Conservation (phyloP, 176 grass and related monocot genomes). For the Miscanthus lutarioriparius region DNA sequence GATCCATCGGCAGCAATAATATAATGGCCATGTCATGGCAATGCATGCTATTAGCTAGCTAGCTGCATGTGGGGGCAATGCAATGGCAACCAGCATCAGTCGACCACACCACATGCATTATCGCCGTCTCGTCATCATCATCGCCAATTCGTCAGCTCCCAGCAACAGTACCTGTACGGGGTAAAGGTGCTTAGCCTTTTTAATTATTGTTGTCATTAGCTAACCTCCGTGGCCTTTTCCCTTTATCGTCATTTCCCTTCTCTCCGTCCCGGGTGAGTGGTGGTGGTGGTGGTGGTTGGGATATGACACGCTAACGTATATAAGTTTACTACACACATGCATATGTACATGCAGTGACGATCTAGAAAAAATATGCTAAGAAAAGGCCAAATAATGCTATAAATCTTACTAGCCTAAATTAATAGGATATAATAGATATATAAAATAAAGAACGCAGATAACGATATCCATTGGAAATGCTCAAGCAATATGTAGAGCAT, state of each 20-base stretch:
- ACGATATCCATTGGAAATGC: no score
- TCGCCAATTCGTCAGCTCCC: constrained; percentile 2
- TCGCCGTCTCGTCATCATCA: background rate
- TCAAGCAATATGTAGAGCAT: no score
- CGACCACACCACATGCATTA: constrained; percentile 32
- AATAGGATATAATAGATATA: no score
- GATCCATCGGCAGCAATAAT: background rate
- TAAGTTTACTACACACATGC: background rate
- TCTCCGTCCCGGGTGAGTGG: background rate
- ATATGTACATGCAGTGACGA: no score
- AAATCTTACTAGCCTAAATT: no score
- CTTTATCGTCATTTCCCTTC: background rate
- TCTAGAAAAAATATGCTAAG: no score
- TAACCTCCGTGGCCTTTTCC: constrained; percentile 7
- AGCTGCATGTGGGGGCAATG: constrained; percentile 25
- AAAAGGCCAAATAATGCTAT: no score
- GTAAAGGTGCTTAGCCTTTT: constrained; percentile 48
- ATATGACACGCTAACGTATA: constrained; percentile 19
- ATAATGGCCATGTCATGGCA: background rate
- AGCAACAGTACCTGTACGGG: constrained; percentile 12
- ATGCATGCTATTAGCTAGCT: background rate
- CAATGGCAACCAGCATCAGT: background rate
- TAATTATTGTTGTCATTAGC: constrained; percentile 29
- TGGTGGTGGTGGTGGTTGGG: background rate
- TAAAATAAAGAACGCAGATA: no score